These are phyloP conservation scores for Dendrostoma leiphaemia DNA, from an alignment of 2,329 filamentous ascomycete genomes.

Conservation along the genomic window DNA sequence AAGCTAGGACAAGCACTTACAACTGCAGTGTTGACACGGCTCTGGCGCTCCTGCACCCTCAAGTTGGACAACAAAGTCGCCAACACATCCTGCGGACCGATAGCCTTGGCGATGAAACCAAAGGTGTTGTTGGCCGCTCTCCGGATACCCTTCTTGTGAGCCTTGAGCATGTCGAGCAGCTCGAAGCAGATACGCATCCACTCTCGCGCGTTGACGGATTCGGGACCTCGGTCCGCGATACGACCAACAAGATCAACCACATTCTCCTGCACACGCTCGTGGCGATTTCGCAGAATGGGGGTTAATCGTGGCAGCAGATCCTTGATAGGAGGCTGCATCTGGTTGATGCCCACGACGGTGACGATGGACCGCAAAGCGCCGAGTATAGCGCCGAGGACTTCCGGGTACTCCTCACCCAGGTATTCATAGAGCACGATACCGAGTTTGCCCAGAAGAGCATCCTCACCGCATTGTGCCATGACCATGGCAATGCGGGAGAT, in stretches of 20 bases:
- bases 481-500: slow-evolving; percentile 97
- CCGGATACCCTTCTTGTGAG: slow-evolving; percentile 98
- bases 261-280: slow-evolving; percentile 99
- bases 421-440: slow-evolving; percentile 96
- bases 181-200: slow-evolving; percentile 99
- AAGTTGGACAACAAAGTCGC: slow-evolving; percentile 96
- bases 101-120: slow-evolving; percentile 98
- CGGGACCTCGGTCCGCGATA: slow-evolving; percentile 94
- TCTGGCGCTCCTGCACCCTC: slow-evolving; percentile 95
- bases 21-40: slow-evolving; percentile 95
- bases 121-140: slow-evolving; percentile 99
- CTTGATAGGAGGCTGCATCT: slow-evolving; percentile 98
- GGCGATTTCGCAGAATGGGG: slow-evolving; percentile 95
- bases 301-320: slow-evolving; percentile 92
- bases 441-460: slow-evolving; percentile 92
- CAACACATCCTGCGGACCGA: slow-evolving; percentile 94
- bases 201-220: slow-evolving; percentile 93
- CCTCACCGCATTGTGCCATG: slow-evolving; percentile 98
- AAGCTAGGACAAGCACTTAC: slow-evolving; percentile 12
- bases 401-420: slow-evolving; percentile 95
- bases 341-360: slow-evolving; percentile 93
- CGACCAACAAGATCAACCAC: slow-evolving; percentile 97
- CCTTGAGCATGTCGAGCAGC: slow-evolving; percentile 97
- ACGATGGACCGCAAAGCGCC: slow-evolving; percentile 94
- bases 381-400: slow-evolving; percentile 94